A percentile compares a stretch with the other conserved stretches of the same genome.
Conservation (phyloP, 257 asterid genomes). For the Pogostemon cablin region DNA sequence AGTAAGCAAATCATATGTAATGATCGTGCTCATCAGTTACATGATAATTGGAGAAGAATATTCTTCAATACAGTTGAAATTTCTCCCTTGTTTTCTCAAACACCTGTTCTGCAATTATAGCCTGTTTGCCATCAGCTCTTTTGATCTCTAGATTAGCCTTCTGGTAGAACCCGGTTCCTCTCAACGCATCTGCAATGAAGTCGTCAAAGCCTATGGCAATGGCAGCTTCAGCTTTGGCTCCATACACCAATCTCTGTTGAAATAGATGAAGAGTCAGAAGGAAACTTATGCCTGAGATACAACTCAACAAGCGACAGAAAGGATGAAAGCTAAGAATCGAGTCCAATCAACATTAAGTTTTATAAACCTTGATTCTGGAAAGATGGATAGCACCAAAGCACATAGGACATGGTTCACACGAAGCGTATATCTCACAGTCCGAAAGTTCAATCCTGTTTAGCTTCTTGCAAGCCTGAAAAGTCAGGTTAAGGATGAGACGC, state of each 20-base stretch:
- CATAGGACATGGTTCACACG: conserved; percentile 98
- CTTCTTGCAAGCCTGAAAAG: conserved; percentile 90
- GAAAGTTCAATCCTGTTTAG: conserved; percentile 89
- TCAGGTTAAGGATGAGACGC: conserved; percentile 23
- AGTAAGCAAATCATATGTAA: conserved; percentile 6
- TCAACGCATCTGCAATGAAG: conserved; percentile 91
- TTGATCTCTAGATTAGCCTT: conserved; percentile 84
- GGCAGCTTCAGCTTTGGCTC: conserved; percentile 98
- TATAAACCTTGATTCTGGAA: conserved; percentile 78
- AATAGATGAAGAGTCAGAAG: not conserved
- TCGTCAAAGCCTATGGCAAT: conserved; percentile 95
- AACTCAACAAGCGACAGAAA: not conserved
- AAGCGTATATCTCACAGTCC: conserved; percentile 95
- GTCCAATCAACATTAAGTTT: not conserved
- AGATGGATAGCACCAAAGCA: conserved; percentile 99
- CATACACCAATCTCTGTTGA: conserved; percentile 85
- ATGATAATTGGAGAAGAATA: conserved; percentile 20
- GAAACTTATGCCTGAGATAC: not conserved
- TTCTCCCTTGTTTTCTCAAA: conserved; percentile 94
- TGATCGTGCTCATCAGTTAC: conserved; percentile 15
- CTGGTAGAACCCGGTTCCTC: conserved; percentile 96
- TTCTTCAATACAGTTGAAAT: conserved; percentile 62
- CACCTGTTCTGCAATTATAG: conserved; percentile 86
- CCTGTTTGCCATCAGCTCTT: conserved; percentile 79
- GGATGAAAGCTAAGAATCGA: not conserved